Evolutionary conservation across 208 protist genomes (phyloP).

Genomic region (Trypanosoma scelopori): DNA sequence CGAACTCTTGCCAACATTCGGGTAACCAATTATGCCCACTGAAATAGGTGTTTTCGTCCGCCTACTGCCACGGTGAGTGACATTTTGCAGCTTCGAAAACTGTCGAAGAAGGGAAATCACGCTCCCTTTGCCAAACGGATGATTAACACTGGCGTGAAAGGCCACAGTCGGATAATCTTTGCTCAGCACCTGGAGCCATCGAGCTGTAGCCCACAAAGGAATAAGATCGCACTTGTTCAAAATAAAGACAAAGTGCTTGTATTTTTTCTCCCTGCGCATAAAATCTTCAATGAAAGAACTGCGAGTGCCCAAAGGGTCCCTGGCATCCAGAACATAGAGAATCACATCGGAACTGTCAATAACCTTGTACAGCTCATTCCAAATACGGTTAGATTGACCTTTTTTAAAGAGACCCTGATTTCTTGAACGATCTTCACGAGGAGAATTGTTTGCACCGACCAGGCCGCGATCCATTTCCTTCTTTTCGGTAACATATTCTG

Average conservation of each 20-base stretch:
- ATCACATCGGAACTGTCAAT: conserved; percentile 99
- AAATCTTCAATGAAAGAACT: conserved; percentile 93
- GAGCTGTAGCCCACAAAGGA: conserved; percentile 97
- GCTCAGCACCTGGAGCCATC: conserved; percentile 97
- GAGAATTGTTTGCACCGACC: conserved; percentile 35
- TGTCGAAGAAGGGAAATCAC: conserved; percentile 99
- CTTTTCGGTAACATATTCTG: conserved; percentile 58
- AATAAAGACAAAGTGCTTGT: conserved; percentile 99
- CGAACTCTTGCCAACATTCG: conserved; percentile 99
- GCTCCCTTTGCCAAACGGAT: conserved; percentile 99
- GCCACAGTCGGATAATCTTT: conserved; percentile 99
- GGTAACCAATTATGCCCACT: conserved; percentile 97
- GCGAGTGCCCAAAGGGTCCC: conserved; percentile 99
- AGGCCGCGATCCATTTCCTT: conserved; percentile 62
- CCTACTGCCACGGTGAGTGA: conserved; percentile 84
- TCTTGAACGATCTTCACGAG: conserved; percentile 69
- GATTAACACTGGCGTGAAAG: conserved; percentile 99
- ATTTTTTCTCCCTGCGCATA: conserved; percentile 94
- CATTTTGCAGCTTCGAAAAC: conserved; percentile 92
- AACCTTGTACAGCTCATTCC: conserved; percentile 99
- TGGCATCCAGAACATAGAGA: conserved; percentile 97
- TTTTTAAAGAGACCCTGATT: conserved; percentile 95
- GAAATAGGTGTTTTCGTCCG: conserved; percentile 89
- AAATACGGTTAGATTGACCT: conserved; percentile 99
- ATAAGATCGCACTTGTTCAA: conserved; percentile 99